Base-by-base conservation (phyloP, 2,329 filamentous ascomycete genomes). In the Claviceps digitariae region DNA sequence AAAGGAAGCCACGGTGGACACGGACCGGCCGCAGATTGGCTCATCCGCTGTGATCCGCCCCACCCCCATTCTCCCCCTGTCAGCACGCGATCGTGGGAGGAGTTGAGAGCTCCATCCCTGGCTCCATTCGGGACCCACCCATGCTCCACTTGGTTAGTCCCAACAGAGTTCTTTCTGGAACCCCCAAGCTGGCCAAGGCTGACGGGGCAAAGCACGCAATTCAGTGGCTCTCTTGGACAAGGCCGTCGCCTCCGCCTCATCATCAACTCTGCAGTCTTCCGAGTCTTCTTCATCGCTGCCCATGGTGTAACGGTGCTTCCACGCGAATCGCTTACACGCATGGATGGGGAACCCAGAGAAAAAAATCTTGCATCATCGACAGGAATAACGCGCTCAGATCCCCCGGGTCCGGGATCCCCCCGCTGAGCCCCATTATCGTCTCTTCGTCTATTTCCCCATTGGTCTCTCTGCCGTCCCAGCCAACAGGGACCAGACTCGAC, bases 171-270 rank as follows among this genome's bases (percentile, higher is more conserved):
- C n/a, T n/a, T n/a, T n/a, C 40, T 25, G 47, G 40, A 10, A 17
- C 40, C 47, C 41, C 46, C n/a, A 34, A 7, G 40, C n/a, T 43
- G n/a, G n/a, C 20, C 7, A 50, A 48, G 48, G 38, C 52, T 56
- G 79, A 5, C 15, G 27, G 13, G 64, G 55, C 74, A 73, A 52
- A 62, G 61, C 61, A 62, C 61, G 61, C 60, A 58, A 62, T 62
- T 54, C 52, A 13, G 59, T 60, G 60, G 59, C 58, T 59, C 56
- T 58, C 57, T 61, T 54, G 58, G 58, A 58, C 59, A 55, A 58
- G 56, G 52, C 23, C 43, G 13, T 31, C 29, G 41, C 41, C 40
- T 43, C 48, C 17, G 31, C 47, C 4, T 45, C 23, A 17, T 45
- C 43, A 45, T 40, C 40, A 23, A 23, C 9, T 13, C n/a, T n/a